These are phyloP conservation scores for Leishmania gerbilli DNA, from an alignment of 208 protist genomes.

Conservation along the genomic window DNA sequence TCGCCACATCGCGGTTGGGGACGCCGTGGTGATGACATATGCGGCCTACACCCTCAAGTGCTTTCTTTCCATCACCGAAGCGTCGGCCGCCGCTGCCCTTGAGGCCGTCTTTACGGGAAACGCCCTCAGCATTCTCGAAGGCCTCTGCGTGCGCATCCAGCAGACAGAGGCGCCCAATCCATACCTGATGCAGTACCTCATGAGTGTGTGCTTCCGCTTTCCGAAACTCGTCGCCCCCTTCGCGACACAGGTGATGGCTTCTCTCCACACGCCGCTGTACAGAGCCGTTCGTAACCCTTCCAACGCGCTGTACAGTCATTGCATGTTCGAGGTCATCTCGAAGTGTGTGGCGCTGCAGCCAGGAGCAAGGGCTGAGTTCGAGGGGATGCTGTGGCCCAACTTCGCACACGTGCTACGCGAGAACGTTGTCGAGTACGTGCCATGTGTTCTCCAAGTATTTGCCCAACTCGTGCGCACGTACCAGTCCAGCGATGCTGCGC, in stretches of 20 bases:
- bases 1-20: slow-evolving; percentile 60
- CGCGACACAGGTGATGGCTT: slow-evolving; percentile 59
- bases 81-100: slow-evolving; percentile 36
- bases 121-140: slow-evolving; percentile 63
- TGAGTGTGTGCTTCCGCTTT: slow-evolving; percentile 68
- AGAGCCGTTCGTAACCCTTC: slow-evolving; percentile 88
- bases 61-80: slow-evolving; percentile 73
- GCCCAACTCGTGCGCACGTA: slow-evolving; percentile 93
- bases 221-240: slow-evolving; percentile 51
- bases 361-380: slow-evolving; percentile 56
- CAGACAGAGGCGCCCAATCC: slow-evolving; percentile 65
- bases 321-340: slow-evolving; percentile 96
- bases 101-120: slow-evolving; percentile 51
- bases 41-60: slow-evolving; percentile 92
- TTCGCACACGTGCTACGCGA: slow-evolving; percentile 88
- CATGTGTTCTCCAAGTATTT: slow-evolving; percentile 97
- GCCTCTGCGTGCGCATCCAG: slow-evolving; percentile 85
- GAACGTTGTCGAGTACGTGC: slow-evolving; percentile 95
- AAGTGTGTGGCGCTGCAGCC: slow-evolving; percentile 80
- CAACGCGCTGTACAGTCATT: slow-evolving; percentile 96
- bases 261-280: slow-evolving; percentile 47
- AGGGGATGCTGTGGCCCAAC: slow-evolving; percentile 83
- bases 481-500: slow-evolving; percentile 18
- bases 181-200: slow-evolving; percentile 94
- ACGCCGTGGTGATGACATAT: slow-evolving; percentile 94